Conservation (phyloP, 192 early-diverging fungal species). For the Radiomyces spectabilis region DNA sequence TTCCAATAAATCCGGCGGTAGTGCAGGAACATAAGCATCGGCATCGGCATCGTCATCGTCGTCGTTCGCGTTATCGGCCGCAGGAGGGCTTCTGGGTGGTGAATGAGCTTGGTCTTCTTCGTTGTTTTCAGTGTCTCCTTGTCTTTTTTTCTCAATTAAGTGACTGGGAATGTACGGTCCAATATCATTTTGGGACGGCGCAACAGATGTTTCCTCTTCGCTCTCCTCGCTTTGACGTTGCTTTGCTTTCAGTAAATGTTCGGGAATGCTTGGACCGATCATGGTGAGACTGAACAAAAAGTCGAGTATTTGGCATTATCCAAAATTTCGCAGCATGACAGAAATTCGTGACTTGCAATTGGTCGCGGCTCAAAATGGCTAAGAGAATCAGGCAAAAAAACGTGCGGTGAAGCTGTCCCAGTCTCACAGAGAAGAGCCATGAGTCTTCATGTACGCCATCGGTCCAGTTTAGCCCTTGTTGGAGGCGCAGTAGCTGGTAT, state of each 20-base stretch:
- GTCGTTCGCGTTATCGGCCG: too few relatives aligned
- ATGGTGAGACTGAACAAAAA: background rate
- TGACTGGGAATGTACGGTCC: conserved; percentile 4
- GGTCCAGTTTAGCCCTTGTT: too few relatives aligned
- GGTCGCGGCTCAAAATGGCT: too few relatives aligned
- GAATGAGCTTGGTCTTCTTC: background rate
- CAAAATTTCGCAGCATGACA: too few relatives aligned
- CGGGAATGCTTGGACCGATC: conserved; percentile 13
- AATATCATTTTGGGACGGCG: background rate
- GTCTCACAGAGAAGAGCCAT: too few relatives aligned
- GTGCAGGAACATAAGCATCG: conserved; percentile 20
- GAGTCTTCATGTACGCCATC: too few relatives aligned
- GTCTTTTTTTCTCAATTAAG: conserved; percentile 2
- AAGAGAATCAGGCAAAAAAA: too few relatives aligned
- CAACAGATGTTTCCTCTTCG: background rate
- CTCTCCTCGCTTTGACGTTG: too few relatives aligned
- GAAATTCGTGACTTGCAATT: too few relatives aligned
- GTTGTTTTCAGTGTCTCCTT: background rate
- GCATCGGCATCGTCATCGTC: conserved; percentile 2
- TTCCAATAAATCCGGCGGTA: conserved; percentile 20
- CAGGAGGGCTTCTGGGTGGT: background rate
- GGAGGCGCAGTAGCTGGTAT: background rate
- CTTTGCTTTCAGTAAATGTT: conserved; percentile 6
- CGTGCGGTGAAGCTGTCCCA: too few relatives aligned
- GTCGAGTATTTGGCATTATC: too few relatives aligned